phyloP scores from a whole-genome alignment of 2,329 filamentous ascomycete genomes.

The Ploettnerulaceae sp. region DNA sequence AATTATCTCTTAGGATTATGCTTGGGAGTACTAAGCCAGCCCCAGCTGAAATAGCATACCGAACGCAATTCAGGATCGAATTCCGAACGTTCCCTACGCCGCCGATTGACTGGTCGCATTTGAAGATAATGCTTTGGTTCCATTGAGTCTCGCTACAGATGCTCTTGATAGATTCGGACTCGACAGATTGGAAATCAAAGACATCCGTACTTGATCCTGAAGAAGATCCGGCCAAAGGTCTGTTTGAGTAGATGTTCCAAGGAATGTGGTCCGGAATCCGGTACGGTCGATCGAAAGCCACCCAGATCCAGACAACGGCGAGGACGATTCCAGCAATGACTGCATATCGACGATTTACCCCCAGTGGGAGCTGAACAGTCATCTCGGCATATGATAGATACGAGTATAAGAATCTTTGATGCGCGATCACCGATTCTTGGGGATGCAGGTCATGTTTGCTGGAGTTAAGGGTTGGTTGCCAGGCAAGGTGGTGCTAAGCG shows the following conservation, averaged over 20 bases:
- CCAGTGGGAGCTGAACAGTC: background rate
- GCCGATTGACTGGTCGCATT: slow-evolving; percentile 25
- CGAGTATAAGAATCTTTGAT: no score
- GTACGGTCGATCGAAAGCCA: slow-evolving; percentile 18
- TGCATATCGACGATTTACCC: slow-evolving; percentile 17
- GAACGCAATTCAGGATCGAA: slow-evolving; percentile 30
- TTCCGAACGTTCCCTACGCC: slow-evolving; percentile 32
- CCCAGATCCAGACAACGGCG: slow-evolving; percentile 18
- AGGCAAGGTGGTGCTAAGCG: no score
- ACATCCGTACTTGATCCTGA: slow-evolving; percentile 16
- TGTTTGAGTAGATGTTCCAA: background rate
- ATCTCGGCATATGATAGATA: no score
- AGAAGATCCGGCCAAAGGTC: background rate
- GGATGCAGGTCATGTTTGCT: no score
- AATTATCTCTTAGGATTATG: slow-evolving; percentile 19
- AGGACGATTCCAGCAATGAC: slow-evolving; percentile 10
- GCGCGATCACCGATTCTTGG: no score
- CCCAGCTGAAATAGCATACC: slow-evolving; percentile 29
- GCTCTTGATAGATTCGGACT: slow-evolving; percentile 23
- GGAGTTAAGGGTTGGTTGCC: no score
- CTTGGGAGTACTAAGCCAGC: slow-evolving; percentile 21
- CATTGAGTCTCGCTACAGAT: slow-evolving; percentile 25
- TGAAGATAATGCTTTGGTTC: slow-evolving; percentile 26
- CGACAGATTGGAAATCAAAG: no score
- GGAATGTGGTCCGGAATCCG: slow-evolving; percentile 13